These are phyloP conservation scores for Przewalskia tangutica DNA, from an alignment of 257 asterid genomes.

Conservation along the genomic window DNA sequence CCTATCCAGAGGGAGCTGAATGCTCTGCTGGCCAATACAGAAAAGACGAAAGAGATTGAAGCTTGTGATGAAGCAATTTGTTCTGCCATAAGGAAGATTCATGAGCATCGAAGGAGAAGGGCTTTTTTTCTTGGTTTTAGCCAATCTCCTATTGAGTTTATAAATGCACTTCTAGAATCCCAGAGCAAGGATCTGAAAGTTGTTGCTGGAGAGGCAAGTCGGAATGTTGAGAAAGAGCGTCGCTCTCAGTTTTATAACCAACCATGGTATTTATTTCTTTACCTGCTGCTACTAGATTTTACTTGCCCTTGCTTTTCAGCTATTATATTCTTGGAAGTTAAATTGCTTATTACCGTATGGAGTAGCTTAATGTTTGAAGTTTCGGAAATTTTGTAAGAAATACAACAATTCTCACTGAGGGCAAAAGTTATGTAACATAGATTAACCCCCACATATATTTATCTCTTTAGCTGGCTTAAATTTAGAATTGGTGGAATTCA, in stretches of 20 bases:
- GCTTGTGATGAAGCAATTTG: constrained; percentile 92
- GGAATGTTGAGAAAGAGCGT: constrained; percentile 80
- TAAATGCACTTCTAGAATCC: constrained; percentile 77
- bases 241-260: constrained; percentile 83
- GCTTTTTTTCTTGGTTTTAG: constrained; percentile 97
- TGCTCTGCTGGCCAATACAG: constrained; percentile 74
- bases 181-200: constrained; percentile 82
- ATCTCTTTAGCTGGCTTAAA: not conserved
- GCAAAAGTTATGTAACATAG: not conserved
- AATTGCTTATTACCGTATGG: not conserved
- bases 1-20: constrained; percentile 92
- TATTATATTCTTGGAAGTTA: not conserved
- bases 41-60: constrained; percentile 83
- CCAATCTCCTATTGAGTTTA: constrained; percentile 93
- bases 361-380: not conserved
- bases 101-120: constrained; percentile 83
- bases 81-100: constrained; percentile 84
- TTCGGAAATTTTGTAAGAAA: not conserved
- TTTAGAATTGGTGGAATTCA: not conserved
- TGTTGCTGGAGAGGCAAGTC: constrained; percentile 70
- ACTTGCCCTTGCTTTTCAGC: not conserved
- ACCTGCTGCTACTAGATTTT: not conserved
- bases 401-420: not conserved
- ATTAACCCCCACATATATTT: not conserved
- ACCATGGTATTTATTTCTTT: constrained; percentile 58